phyloP scores from a whole-genome alignment of 164 flowering plant species.

The Kingdonia uniflora region DNA sequence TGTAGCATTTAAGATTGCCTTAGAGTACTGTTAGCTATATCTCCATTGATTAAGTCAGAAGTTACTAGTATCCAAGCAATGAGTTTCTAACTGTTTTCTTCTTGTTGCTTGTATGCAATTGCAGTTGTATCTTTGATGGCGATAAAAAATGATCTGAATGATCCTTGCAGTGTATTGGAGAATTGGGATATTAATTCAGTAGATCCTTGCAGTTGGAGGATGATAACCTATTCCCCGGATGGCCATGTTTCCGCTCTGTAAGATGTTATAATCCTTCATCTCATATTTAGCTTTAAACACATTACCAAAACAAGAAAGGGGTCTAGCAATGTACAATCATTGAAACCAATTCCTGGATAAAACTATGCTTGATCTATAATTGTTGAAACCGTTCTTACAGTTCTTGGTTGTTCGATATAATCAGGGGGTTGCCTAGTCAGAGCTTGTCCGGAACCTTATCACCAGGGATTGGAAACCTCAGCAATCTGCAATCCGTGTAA shows the following conservation, averaged over 20 bases:
- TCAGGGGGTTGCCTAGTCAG: slow-evolving; percentile 84
- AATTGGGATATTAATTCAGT: slow-evolving; percentile 89
- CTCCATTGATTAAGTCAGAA: no score
- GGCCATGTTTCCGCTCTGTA: slow-evolving; percentile 81
- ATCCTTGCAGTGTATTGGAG: slow-evolving; percentile 84
- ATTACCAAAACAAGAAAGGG: no score
- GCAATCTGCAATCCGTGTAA: slow-evolving; percentile 77
- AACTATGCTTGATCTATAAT: not conserved
- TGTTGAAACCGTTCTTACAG: not conserved
- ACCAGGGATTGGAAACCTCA: slow-evolving; percentile 72
- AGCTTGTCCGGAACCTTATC: slow-evolving; percentile 77
- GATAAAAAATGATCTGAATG: slow-evolving; percentile 53
- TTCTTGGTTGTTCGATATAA: slow-evolving; percentile 1
- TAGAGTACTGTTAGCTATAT: no score
- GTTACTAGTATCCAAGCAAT: no score
- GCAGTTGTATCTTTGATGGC: slow-evolving; percentile 86
- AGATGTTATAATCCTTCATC: slow-evolving; percentile 19
- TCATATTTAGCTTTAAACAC: not conserved
- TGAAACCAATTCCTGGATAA: slow-evolving; percentile 1
- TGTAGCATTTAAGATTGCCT: no score
- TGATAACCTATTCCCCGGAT: slow-evolving; percentile 74
- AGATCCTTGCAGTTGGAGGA: slow-evolving; percentile 99
- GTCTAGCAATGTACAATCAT: not conserved
- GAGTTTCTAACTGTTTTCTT: no score
- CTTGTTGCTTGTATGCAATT: slow-evolving; percentile 1